Evolutionary conservation across 2,329 filamentous ascomycete species (phyloP), one percentile per base, ranked within the genome.

Genomic region (Trichoderma lentiforme): DNA sequence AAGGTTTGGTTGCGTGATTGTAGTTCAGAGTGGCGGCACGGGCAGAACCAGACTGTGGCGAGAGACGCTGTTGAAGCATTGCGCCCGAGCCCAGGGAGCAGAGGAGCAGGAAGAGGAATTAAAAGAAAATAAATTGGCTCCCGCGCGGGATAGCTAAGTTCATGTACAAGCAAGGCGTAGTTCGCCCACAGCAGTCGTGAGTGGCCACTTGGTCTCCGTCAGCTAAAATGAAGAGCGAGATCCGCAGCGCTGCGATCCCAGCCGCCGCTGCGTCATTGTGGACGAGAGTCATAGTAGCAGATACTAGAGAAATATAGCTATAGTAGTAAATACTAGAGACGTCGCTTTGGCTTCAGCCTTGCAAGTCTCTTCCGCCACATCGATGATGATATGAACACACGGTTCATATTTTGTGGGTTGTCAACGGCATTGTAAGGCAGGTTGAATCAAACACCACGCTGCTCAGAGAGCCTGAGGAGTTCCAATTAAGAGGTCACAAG

Each of bases 1-100:
- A 47, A 47, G 65, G 26, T 30, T 68, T 60, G 65, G 66, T 70
- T 70, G 66, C 66, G 66, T 70, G 66, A 70, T 62, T 34, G 57
- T 32, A 43, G 66, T 47, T 51, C 66, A 39, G 39, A 70, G 57
- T 70, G 66, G 66, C 56, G 56, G 56, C 57, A 70, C 28, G 15
- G 21, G 39, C 11, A 61, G 57, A 21, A 3, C 57, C 21, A 61
- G 57, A 34, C 9, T 36, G 56, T 36, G 66, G 57, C 28, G 66
- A 21, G 18, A 34, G 66, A 62, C 12, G 26, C 43, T 43, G 39
- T 43, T n/a, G 56, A 36, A 70, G 39, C 39, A 62, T 70, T 70
- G 66, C 39, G 66, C 15, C 26, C 9, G 43, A 28, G 15, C 9
- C 57, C 47, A 67, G n/a, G 3, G 9, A 61, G 28, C n/a, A 60